These are phyloP conservation scores for Solanum paucissectum DNA, from an alignment of 257 asterid genomes.

Conservation along the genomic window DNA sequence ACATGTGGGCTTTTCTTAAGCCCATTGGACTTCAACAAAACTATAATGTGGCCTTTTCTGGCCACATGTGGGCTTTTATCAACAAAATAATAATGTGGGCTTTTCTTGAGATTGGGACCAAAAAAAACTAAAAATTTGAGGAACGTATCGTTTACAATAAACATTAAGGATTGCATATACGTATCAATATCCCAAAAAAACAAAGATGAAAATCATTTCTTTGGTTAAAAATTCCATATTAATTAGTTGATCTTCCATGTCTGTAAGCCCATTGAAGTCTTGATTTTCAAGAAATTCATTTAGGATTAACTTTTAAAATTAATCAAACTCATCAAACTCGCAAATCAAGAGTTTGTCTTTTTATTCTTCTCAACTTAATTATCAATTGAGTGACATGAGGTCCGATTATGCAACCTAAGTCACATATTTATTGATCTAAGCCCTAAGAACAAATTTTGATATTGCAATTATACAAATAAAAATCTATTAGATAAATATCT, in stretches of 20 bases:
- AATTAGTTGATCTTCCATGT: background rate
- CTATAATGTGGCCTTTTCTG: background rate
- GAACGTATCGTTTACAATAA: too few relatives aligned
- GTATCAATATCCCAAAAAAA: too few relatives aligned
- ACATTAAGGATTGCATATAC: too few relatives aligned
- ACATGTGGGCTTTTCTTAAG: background rate
- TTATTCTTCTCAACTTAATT: background rate
- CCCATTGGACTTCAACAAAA: background rate
- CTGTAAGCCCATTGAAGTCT: background rate
- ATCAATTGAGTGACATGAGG: background rate
- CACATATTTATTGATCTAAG: background rate
- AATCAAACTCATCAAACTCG: too few relatives aligned
- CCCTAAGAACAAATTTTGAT: background rate
- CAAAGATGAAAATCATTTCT: too few relatives aligned
- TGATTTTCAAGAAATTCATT: too few relatives aligned
- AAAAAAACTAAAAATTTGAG: too few relatives aligned
- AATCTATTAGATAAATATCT: background rate
- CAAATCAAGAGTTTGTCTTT: too few relatives aligned
- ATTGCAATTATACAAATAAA: background rate
- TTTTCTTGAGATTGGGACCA: background rate
- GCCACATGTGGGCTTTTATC: background rate
- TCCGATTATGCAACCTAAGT: too few relatives aligned
- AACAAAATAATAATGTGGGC: background rate
- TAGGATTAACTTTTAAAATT: too few relatives aligned
- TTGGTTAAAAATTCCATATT: background rate